A percentile compares a stretch with the other conserved stretches of the same genome.
Evolutionary conservation across 2,329 filamentous ascomycete genomes (phyloP).

Genomic region (Cytospora mali): DNA sequence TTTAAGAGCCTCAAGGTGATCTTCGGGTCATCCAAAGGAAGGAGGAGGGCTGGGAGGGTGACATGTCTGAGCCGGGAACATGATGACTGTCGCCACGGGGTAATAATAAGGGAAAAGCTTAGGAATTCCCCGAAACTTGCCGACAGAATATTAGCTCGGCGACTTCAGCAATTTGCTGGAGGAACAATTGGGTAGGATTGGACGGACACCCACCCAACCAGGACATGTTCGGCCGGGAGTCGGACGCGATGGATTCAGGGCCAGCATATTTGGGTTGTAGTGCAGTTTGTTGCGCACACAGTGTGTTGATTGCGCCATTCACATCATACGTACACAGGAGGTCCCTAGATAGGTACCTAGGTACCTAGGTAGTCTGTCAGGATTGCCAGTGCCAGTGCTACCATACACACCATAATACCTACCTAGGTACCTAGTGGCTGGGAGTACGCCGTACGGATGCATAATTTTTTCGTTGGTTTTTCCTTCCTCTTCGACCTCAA

Average conservation of each 20-base stretch:
- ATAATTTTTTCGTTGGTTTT: no score
- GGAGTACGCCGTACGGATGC: no score
- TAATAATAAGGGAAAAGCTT: neutral
- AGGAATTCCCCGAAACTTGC: neutral
- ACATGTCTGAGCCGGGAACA: neutral
- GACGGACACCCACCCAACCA: no score
- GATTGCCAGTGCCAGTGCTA: no score
- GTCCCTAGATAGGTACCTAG: neutral
- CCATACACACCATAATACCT: neutral
- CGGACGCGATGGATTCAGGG: neutral
- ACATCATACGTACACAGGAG: no score
- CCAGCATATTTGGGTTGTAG: neutral
- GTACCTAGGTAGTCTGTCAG: no score
- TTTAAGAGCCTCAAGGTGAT: neutral
- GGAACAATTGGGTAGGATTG: no score
- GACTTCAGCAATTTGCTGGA: neutral
- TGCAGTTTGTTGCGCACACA: neutral
- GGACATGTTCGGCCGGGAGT: neutral
- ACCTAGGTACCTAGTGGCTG: no score
- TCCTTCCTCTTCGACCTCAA: neutral
- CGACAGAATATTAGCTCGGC: neutral
- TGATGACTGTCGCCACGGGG: no score
- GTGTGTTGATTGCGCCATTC: neutral
- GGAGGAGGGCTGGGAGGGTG: no score
- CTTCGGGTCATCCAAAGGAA: no score